Evolutionary conservation across 148 eudicot genomes (phyloP), one percentile per base, ranked within the genome.

Genomic region (Chenopodium berlandieri): DNA sequence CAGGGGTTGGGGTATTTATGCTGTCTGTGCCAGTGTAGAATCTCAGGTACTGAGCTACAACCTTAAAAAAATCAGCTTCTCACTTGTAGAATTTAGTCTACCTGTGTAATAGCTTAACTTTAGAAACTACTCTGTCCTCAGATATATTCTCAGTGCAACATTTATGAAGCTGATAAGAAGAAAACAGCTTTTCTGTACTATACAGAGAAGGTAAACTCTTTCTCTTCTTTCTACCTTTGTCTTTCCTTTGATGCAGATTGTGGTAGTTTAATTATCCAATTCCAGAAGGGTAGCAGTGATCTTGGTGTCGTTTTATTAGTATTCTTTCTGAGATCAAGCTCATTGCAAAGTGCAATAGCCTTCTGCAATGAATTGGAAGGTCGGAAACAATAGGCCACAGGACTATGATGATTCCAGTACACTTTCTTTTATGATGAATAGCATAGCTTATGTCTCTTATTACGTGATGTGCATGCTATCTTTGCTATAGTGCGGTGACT

Each of bases 141-240:
- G 99, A 88, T 92, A 80, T 92, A 86, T 84, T 96, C 99, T 37
- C 94, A 96, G 83, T 92, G 94, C 89, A 96, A 96, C 85, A 90
- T 96, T 74, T 96, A 96, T 77, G 95, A 94, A 90, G 97, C 98
- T 65, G 97, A 92, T 73, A 85, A 86, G 72, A 94, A 94, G 92
- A 96, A 92, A 85, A 83, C 83, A 52, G 92, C 91, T 68, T 92
- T 94, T 79, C 84, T 86, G 63, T 91, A 92, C 84, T 89, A 88
- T 82, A 87, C 91, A 34, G 99, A 96, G 88, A 91, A 94, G 99
- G 99, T 96, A 84, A 80, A 47, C 44, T 66, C 19, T 68, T 34
- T 72, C 74, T 73, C 32, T 13, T 2, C 47, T 13, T 68, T 48
- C 60, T 75, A 74, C 47, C 46, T 34, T n/a, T 14, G 32, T 31